A percentile compares a stretch with the other conserved stretches of the same genome.
Conservation (phyloP, 495 filamentous ascomycete species). For the Podospora pseudocomata region DNA sequence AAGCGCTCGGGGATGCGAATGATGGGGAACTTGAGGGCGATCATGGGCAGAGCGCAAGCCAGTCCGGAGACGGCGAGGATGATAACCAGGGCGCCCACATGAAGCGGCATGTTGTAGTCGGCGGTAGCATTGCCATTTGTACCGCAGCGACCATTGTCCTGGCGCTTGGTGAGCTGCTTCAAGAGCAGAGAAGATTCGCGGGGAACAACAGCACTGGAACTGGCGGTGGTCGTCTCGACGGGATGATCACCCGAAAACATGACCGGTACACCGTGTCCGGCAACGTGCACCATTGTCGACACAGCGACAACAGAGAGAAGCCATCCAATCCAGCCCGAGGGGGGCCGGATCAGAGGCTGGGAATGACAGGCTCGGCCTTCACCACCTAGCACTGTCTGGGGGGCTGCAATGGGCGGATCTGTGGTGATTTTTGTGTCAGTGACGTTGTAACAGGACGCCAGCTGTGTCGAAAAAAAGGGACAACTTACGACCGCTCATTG, state of each 20-base stretch:
- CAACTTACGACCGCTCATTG: conserved; percentile 21
- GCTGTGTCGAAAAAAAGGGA: neutral
- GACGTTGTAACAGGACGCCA: neutral
- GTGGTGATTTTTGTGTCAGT: conserved; percentile 8
- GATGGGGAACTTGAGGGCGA: conserved; percentile 46
- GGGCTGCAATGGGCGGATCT: conserved; percentile 27
- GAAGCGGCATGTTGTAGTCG: conserved; percentile 62
- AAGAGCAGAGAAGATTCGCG: conserved; percentile 1
- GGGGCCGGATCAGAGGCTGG: conserved; percentile 14
- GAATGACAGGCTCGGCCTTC: conserved; percentile 30
- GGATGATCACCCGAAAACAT: conserved; percentile 3
- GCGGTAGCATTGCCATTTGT: conserved; percentile 28
- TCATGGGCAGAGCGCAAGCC: conserved; percentile 56
- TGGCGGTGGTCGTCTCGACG: neutral
- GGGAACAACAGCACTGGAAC: neutral
- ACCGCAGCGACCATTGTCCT: conserved; percentile 15
- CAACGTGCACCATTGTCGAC: conserved; percentile 25
- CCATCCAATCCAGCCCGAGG: conserved; percentile 31
- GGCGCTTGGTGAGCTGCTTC: conserved; percentile 15
- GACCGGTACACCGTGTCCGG: conserved; percentile 12
- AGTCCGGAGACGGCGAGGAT: conserved; percentile 66
- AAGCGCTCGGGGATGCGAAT: conserved; percentile 47
- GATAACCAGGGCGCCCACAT: conserved; percentile 71
- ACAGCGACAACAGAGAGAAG: conserved; percentile 27
- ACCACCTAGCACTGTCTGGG: conserved; percentile 30